Evolutionary conservation across 352 stramenopile genomes (phyloP).

Genomic region (Phytophthora vignae): DNA sequence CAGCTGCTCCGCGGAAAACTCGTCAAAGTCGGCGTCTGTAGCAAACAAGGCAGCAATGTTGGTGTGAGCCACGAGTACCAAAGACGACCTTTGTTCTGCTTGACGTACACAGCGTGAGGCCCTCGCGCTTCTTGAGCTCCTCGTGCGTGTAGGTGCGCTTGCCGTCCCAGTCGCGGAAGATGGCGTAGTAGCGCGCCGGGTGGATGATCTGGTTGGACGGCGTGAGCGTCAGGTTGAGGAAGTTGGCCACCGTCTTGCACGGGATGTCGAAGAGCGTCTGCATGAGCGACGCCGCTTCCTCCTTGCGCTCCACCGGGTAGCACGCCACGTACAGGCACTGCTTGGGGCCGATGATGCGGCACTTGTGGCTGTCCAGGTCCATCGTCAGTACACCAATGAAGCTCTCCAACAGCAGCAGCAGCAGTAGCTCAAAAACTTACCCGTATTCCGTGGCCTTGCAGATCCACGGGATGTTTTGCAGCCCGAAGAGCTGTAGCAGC

Average conservation of each 20-base stretch:
- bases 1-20: slow-evolving; percentile 93
- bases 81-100: neutral
- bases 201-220: slow-evolving; percentile 96
- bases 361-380: slow-evolving; percentile 71
- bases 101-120: slow-evolving; percentile 87
- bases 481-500: slow-evolving; percentile 80
- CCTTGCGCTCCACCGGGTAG: slow-evolving; percentile 90
- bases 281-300: slow-evolving; percentile 80
- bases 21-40: slow-evolving; percentile 92
- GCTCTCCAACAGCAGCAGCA: neutral
- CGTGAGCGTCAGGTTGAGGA: slow-evolving; percentile 94
- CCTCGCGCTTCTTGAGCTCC: slow-evolving; percentile 89
- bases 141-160: slow-evolving; percentile 84
- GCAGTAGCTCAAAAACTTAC: slow-evolving; percentile 30
- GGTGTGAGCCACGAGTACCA: neutral
- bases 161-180: slow-evolving; percentile 94
- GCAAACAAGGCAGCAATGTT: slow-evolving; percentile 6
- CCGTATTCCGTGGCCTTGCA: slow-evolving; percentile 92
- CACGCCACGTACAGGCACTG: slow-evolving; percentile 91
- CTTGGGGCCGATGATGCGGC: slow-evolving; percentile 92
- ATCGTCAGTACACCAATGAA: slow-evolving; percentile 13
- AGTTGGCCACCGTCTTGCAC: slow-evolving; percentile 92
- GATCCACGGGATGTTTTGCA: slow-evolving; percentile 96
- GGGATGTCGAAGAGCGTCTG: slow-evolving; percentile 93
- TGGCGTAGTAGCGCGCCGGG: slow-evolving; percentile 92